phyloP scores from a whole-genome alignment of 176 grass and related monocot genomes.

The Typha latifolia region DNA sequence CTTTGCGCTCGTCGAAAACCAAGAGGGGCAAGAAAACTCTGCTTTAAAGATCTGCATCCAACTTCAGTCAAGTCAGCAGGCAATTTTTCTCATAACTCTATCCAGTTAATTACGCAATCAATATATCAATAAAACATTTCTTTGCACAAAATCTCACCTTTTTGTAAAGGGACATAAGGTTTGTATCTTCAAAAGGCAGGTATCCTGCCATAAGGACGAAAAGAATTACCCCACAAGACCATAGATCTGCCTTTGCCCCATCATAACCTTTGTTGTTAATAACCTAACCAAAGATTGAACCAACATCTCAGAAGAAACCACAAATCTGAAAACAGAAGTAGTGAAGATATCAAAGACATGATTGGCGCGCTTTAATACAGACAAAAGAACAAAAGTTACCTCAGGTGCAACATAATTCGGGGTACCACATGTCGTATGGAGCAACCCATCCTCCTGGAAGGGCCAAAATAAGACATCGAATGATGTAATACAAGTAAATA shows the following conservation, averaged over 20 bases:
- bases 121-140: not conserved
- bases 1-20: slow-evolving; percentile 92
- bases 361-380: not conserved
- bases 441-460: slow-evolving; percentile 76
- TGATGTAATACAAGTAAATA: not conserved
- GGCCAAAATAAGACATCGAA: slow-evolving; percentile 5
- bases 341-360: not conserved
- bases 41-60: slow-evolving; percentile 83
- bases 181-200: slow-evolving; percentile 88
- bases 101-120: not conserved
- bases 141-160: slow-evolving; percentile 39
- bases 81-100: not conserved
- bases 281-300: slow-evolving; percentile 40
- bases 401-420: slow-evolving; percentile 99
- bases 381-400: slow-evolving; percentile 20
- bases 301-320: not conserved
- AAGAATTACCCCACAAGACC: slow-evolving; percentile 98
- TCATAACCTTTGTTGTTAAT: slow-evolving; percentile 96
- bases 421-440: slow-evolving; percentile 93
- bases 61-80: not conserved
- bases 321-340: not conserved
- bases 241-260: slow-evolving; percentile 88
- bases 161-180: slow-evolving; percentile 85
- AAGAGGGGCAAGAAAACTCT: slow-evolving; percentile 75
- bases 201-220: slow-evolving; percentile 95